phyloP scores from a whole-genome alignment of 2,329 filamentous ascomycete genomes.

The Ophiostoma montium region DNA sequence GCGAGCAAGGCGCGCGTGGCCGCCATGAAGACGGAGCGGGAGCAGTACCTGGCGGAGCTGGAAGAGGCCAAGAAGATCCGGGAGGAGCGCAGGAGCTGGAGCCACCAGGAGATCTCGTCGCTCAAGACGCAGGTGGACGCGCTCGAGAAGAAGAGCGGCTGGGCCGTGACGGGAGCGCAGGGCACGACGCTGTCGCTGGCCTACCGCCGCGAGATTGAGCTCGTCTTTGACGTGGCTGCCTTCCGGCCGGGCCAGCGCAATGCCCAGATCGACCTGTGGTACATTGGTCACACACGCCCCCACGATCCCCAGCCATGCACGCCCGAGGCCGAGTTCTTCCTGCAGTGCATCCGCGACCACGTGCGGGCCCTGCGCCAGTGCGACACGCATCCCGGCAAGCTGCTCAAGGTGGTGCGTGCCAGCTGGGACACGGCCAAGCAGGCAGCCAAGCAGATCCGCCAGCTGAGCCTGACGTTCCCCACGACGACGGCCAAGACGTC shows the following conservation, averaged over 20 bases:
- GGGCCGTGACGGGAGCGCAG: constrained; percentile 54
- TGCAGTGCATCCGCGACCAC: constrained; percentile 56
- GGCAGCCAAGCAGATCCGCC: constrained; percentile 45
- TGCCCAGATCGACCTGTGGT: constrained; percentile 52
- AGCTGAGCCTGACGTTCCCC: constrained; percentile 49
- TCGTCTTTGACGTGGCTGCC: constrained; percentile 53
- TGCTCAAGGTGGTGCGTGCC: constrained; percentile 44
- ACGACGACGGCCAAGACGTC: constrained; percentile 49
- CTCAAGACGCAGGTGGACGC: constrained; percentile 52
- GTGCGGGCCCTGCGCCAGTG: constrained; percentile 47
- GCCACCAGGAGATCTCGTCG: constrained; percentile 59
- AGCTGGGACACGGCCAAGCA: constrained; percentile 52
- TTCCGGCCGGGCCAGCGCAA: constrained; percentile 37
- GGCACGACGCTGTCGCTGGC: constrained; percentile 56
- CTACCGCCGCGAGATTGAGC: constrained; percentile 57
- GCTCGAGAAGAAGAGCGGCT: constrained; percentile 54
- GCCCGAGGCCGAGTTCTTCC: constrained; percentile 59
- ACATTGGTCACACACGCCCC: constrained; percentile 46
- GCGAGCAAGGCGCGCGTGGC: constrained; percentile 53
- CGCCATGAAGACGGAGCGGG: constrained; percentile 50
- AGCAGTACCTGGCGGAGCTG: constrained; percentile 59
- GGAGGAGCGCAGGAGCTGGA: constrained; percentile 85
- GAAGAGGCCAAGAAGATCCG: constrained; percentile 67
- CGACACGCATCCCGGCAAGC: constrained; percentile 37
- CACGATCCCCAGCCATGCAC: constrained; percentile 41